Base-by-base conservation (phyloP, 2,329 filamentous ascomycete genomes). In the Penicillium freii region DNA sequence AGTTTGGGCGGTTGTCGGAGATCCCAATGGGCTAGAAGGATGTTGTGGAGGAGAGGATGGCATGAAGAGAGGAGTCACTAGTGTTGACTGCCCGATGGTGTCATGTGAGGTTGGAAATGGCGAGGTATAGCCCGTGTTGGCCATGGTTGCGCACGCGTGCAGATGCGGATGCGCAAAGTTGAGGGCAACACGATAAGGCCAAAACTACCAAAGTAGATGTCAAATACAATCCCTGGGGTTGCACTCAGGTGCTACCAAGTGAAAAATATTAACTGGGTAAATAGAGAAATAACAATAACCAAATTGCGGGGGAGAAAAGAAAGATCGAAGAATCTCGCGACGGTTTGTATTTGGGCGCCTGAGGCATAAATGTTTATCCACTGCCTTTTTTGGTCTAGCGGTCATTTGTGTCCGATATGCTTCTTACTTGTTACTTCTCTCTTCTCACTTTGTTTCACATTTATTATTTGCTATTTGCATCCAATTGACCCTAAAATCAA, bases 91-190 rank as follows among this genome's bases (percentile, higher is more conserved):
- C 42, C 75, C 75, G 54, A 77, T 70, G 7, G 74, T 77, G 54
- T 78, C 75, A 62, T 78, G 75, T 49, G 74, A 70, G 7, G 73
- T 75, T 21, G 68, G 72, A 46, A 74, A 75, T 1, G 73, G 72
- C 45, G 73, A 75, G 34, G 67, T 70, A 59, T 67, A 71, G 51
- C 73, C 70, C 47, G 74, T 67, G 62, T 73, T 68, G 40, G 71
- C 70, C 75, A 77, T 77, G 59, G 48, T 69, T 55, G 57, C 59
- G 44, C 60, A 62, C 55, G 58, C 50, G 62, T 62, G 40, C 25
- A 51, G 29, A 29, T 29, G 40, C 29, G 53, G 47, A 54, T 50
- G 55, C 49, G 60, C 49, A 36, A 50, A 25, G 43, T 53, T 3
- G 15, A 47, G 51, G 17, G 36, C 36, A 42, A 45, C 45, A 44